phyloP scores from a whole-genome alignment of 192 early-diverging fungal genomes.

The Entomortierella beljakovae region DNA sequence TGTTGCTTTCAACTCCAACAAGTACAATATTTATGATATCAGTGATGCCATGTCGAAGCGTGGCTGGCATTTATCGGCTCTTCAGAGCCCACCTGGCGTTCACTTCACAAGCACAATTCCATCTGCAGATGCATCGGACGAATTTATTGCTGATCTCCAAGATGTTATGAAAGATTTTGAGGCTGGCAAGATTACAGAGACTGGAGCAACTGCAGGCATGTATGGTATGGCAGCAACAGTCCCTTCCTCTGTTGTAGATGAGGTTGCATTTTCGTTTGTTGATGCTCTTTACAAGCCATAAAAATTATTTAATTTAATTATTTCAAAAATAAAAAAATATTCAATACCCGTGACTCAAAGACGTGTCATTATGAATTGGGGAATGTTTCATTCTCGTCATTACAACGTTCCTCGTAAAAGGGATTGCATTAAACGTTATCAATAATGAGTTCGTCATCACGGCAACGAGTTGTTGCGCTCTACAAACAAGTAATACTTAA shows the following conservation, averaged over 20 bases:
- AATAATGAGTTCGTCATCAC: constrained; percentile 34
- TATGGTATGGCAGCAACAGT: constrained; percentile 94
- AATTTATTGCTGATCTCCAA: constrained; percentile 82
- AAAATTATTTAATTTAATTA: constrained; percentile 4
- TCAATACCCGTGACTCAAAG: no score
- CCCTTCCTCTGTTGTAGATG: constrained; percentile 88
- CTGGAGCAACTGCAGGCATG: constrained; percentile 85
- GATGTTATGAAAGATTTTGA: constrained; percentile 77
- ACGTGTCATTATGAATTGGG: not conserved
- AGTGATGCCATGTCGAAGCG: constrained; percentile 82
- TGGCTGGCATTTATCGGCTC: constrained; percentile 89
- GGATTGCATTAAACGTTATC: not conserved
- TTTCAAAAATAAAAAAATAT: not conserved
- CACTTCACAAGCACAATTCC: constrained; percentile 93
- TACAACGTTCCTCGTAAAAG: no score
- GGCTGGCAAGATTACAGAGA: constrained; percentile 74
- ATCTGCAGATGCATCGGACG: constrained; percentile 74
- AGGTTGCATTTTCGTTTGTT: constrained; percentile 89
- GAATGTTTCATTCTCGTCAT: no score
- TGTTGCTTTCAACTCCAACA: constrained; percentile 83
- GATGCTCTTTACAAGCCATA: constrained; percentile 84
- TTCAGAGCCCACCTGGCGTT: constrained; percentile 90
- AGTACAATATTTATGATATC: constrained; percentile 86
- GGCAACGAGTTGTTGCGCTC: constrained; percentile 45
- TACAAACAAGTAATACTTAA: constrained; percentile 42